Evolutionary conservation across 768 basidiomycete genomes (phyloP), one percentile per base, ranked within the genome.

Genomic region (Boletus sp.): DNA sequence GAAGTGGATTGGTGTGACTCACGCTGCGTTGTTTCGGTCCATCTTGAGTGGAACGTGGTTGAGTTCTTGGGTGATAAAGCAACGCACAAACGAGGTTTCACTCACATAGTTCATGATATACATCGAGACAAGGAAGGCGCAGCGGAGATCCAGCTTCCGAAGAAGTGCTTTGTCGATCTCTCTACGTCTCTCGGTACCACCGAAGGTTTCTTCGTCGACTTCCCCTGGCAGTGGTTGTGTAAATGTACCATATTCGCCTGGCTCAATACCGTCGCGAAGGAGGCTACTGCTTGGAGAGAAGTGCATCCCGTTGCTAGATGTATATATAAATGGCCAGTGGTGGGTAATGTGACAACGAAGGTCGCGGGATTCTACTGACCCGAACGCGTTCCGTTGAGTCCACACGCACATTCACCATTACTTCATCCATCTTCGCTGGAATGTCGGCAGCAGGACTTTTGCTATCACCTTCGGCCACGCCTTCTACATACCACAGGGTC

Each of bases 1-100:
- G 42, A 14, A 37, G 15, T 8, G 17, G 17, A 61, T 37, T 10
- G 28, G 20, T 18, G 47, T 32, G 20, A 65, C 77, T 63, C 69
- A 86, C 85, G 80, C 75, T 52, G 78, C 84, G 66, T 87, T 87
- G 65, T 85, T 89, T 39, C 87, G 77, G 67, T 89, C 87, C 62
- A 89, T 81, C 80, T 86, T 24, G 20, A n/a, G 45, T 12, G 42
- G 33, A 32, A 18, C 2, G n/a, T 10, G 29, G 44, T 9, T 59
- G 24, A 53, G 28, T 36, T 18, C 50, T 17, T 49, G 24, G 49
- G 56, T 32, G 59, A 49, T 29, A 32, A 3, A 24, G 47, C 33
- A 30, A 28, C 32, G 10, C 44, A 18, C 20, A 30, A 17, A 28
- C 32, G 32, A 30, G 47, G n/a, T 14, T 42, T 29, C 30, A 69